Percentiles rank a stretch among this genome's conserved stretches.
These are phyloP conservation scores for Cantharellus anzutake DNA, from an alignment of 768 basidiomycete genomes.

Conservation along the genomic window DNA sequence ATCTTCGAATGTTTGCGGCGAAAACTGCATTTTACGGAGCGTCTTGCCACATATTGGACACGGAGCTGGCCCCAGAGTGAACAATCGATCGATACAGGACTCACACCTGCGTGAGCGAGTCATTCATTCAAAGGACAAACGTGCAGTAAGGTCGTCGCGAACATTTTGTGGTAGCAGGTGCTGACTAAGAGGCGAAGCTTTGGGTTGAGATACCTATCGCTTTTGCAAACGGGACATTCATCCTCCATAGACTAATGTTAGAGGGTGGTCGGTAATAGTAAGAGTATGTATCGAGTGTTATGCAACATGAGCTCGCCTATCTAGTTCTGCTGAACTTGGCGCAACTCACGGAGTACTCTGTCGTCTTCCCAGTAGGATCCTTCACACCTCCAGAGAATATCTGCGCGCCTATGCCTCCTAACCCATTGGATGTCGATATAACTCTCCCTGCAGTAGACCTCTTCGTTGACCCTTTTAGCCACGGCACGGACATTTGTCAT, in stretches of 20 bases:
- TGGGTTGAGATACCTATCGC: slow-evolving; percentile 87
- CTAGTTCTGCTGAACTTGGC: slow-evolving; percentile 6
- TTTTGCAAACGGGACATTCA: slow-evolving; percentile 93
- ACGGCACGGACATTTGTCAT: background rate
- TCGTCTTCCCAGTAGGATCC: slow-evolving; percentile 63
- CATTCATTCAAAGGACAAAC: background rate
- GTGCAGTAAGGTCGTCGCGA: slow-evolving; percentile 5
- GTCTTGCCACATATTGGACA: slow-evolving; percentile 86
- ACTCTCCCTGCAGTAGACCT: background rate
- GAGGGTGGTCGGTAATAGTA: background rate
- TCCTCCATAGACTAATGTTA: slow-evolving; percentile 60
- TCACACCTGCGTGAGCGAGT: slow-evolving; percentile 59
- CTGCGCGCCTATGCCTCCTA: background rate
- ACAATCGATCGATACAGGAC: slow-evolving; percentile 91
- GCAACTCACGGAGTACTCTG: slow-evolving; percentile 54
- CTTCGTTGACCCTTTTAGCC: background rate
- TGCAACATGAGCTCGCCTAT: background rate
- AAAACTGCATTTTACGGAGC: slow-evolving; percentile 84
- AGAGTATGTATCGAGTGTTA: background rate
- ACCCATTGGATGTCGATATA: background rate
- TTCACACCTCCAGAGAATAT: slow-evolving; percentile 46
- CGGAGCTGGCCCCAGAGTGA: slow-evolving; percentile 87
- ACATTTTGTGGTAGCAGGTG: slow-evolving; percentile 99
- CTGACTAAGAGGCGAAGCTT: slow-evolving; percentile 86
- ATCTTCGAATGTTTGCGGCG: slow-evolving; percentile 88